These are phyloP conservation scores for Millerago galiae DNA, from an alignment of 805 yeast species.

Conservation along the genomic window DNA sequence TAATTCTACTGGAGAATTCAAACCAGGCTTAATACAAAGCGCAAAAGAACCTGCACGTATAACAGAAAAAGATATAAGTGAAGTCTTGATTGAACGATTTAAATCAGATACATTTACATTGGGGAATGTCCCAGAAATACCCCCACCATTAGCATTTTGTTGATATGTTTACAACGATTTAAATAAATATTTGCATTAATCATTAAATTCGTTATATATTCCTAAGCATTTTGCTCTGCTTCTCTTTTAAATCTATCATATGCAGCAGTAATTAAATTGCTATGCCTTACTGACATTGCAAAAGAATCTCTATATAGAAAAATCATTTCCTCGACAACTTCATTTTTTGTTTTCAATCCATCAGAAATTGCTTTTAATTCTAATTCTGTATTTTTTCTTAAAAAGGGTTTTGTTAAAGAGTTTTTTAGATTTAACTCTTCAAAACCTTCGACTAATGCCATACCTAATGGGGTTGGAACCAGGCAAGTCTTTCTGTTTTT, in stretches of 20 bases:
- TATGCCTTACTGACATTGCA: constrained; percentile 37
- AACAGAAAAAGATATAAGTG: constrained; percentile 34
- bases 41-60: constrained; percentile 24
- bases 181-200: constrained; percentile 1
- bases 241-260: constrained; percentile 18
- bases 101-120: constrained; percentile 40
- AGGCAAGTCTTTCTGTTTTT: constrained; percentile 37
- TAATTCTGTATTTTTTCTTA: constrained; percentile 70
- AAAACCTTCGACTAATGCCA: constrained; percentile 84
- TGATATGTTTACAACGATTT: constrained; percentile 5
- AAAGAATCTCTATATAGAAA: constrained; percentile 58
- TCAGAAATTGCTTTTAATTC: constrained; percentile 61
- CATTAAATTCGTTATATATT: not conserved
- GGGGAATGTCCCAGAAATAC: constrained; percentile 64
- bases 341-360: constrained; percentile 47
- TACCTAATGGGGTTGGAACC: constrained; percentile 78
- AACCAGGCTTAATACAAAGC: constrained; percentile 29
- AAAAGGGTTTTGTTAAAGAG: constrained; percentile 82
- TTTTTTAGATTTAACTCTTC: constrained; percentile 68
- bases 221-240: not conserved
- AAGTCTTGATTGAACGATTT: constrained; percentile 41
- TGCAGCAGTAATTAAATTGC: constrained; percentile 30
- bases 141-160: constrained; percentile 55
- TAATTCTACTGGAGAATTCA: constrained; percentile 10
- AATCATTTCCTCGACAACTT: constrained; percentile 51